phyloP scores from a whole-genome alignment of 1,284 basidiomycete species.

The Trametes pubescens region DNA sequence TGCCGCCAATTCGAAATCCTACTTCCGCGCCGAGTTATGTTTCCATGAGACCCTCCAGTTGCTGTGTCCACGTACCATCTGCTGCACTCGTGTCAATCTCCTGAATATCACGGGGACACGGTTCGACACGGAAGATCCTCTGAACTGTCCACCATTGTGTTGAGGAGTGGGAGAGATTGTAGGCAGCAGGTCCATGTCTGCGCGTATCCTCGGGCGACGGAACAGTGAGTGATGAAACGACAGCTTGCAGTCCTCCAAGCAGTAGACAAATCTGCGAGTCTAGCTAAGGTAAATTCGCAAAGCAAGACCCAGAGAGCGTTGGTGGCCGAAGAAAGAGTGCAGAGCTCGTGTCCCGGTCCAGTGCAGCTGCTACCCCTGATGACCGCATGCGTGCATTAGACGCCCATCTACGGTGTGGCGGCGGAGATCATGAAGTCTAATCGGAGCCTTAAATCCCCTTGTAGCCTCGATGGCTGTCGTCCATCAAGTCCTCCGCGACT shows the following conservation, averaged over 20 bases:
- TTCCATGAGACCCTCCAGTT: background rate
- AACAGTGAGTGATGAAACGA: slow-evolving; percentile 45
- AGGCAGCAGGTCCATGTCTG: slow-evolving; percentile 67
- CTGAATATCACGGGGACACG: slow-evolving; percentile 84
- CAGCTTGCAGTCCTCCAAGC: slow-evolving; percentile 41
- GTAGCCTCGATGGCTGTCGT: slow-evolving; percentile 17
- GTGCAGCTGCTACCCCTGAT: slow-evolving; percentile 2
- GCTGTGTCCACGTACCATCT: slow-evolving; percentile 70
- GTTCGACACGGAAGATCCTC: slow-evolving; percentile 49
- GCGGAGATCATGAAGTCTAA: slow-evolving; percentile 14
- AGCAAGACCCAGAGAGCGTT: background rate
- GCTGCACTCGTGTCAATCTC: slow-evolving; percentile 80
- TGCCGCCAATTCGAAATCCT: slow-evolving; percentile 95
- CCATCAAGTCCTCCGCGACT: slow-evolving; percentile 17
- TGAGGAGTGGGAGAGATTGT: slow-evolving; percentile 52
- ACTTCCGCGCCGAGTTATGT: slow-evolving; percentile 25
- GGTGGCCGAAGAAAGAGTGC: background rate
- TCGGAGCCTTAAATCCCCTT: slow-evolving; percentile 9
- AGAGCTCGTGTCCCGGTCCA: background rate
- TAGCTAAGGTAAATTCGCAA: slow-evolving; percentile 1
- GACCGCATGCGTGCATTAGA: slow-evolving; percentile 13
- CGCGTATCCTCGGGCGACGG: slow-evolving; percentile 50
- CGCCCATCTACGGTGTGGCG: slow-evolving; percentile 8
- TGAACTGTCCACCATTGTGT: slow-evolving; percentile 43
- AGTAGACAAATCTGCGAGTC: background rate